These are phyloP conservation scores for Termitomyces sp. DNA, from an alignment of 768 basidiomycete genomes.

Conservation along the genomic window DNA sequence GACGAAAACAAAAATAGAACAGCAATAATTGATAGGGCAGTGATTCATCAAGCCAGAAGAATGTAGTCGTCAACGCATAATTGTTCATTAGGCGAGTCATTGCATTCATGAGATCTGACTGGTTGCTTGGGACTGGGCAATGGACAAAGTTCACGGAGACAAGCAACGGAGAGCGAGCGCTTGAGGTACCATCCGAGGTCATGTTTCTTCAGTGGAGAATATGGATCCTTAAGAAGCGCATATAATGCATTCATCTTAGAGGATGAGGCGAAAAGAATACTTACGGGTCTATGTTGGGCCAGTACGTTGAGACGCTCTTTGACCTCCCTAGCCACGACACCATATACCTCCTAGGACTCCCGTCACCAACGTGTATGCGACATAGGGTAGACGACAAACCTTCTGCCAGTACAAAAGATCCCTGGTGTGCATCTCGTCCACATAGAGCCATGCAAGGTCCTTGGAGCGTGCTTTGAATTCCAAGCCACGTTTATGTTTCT, in stretches of 20 bases:
- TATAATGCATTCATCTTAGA: background rate
- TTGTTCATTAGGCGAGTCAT: background rate
- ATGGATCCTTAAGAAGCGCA: constrained; percentile 29
- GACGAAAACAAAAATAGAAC: background rate
- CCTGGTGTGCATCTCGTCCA: constrained; percentile 30
- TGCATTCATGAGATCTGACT: background rate
- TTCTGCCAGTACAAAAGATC: constrained; percentile 33
- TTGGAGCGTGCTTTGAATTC: constrained; percentile 29
- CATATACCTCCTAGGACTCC: constrained; percentile 27
- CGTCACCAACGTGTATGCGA: background rate
- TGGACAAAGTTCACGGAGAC: constrained; percentile 29
- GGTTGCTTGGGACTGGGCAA: constrained; percentile 1
- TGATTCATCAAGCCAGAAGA: background rate
- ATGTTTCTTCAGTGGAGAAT: constrained; percentile 30
- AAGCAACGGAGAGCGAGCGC: constrained; percentile 32
- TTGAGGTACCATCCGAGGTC: constrained; percentile 37
- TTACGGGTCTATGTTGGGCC: constrained; percentile 25
- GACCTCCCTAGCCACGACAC: constrained; percentile 22
- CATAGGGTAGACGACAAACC: constrained; percentile 12
- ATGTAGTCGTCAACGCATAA: background rate
- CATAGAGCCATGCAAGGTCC: constrained; percentile 30
- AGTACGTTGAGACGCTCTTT: constrained; percentile 25
- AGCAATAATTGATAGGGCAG: background rate
- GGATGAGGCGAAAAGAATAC: constrained; percentile 3
- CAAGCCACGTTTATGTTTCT: constrained; percentile 25